Conservation (phyloP, 2,329 filamentous ascomycete species). For the Lecanicillium sp. region DNA sequence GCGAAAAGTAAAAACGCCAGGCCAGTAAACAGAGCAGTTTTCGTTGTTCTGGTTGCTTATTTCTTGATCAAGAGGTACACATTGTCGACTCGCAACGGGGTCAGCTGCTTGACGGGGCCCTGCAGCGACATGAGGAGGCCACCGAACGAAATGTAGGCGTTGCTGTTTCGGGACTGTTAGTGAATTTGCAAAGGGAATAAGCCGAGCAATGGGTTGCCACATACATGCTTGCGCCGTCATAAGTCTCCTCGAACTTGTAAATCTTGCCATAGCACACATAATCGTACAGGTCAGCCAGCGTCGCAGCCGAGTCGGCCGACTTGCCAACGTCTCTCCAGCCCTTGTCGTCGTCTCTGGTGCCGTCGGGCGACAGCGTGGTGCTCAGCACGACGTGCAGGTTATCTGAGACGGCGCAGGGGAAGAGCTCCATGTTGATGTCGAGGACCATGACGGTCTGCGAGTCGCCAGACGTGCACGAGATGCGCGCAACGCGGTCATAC, state of each 20-base stretch:
- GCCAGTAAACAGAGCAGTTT: conserved; percentile 11
- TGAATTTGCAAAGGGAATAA: conserved; percentile 9
- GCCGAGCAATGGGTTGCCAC: conserved; percentile 10
- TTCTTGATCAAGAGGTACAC: conserved; percentile 94
- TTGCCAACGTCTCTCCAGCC: conserved; percentile 74
- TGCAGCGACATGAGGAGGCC: conserved; percentile 85
- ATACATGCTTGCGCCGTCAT: conserved; percentile 76
- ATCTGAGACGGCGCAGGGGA: conserved; percentile 68
- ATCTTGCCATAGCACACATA: conserved; percentile 87
- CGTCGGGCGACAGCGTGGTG: conserved; percentile 79
- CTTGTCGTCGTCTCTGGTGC: conserved; percentile 65
- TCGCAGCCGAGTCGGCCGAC: conserved; percentile 44
- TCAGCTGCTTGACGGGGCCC: conserved; percentile 93
- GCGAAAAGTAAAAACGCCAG: not conserved
- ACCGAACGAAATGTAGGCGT: conserved; percentile 90
- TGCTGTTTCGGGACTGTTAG: conserved; percentile 44
- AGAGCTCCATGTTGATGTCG: conserved; percentile 92
- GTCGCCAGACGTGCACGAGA: conserved; percentile 70
- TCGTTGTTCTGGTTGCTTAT: conserved; percentile 31
- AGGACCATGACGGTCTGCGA: conserved; percentile 70
- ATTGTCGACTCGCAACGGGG: conserved; percentile 83
- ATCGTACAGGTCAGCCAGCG: conserved; percentile 71
- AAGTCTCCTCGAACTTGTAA: conserved; percentile 77
- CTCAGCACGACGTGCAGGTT: conserved; percentile 75
- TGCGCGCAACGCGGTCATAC: conserved; percentile 90